Conservation (phyloP, 768 basidiomycete genomes). For the Amanita molliuscula region DNA sequence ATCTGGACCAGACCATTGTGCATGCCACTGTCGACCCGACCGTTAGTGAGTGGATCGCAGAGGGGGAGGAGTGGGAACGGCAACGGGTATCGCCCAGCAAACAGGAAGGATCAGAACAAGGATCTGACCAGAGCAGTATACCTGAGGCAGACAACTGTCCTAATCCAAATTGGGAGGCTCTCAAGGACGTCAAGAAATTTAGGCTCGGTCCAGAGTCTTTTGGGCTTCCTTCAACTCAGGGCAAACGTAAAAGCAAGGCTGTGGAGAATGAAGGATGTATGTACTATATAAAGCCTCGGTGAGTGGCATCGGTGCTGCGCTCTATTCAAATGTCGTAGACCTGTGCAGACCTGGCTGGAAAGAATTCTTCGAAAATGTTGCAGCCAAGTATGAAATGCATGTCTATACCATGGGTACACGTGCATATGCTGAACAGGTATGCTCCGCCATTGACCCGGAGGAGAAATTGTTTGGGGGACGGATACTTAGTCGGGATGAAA, state of each 20-base stretch:
- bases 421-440: constrained; percentile 93
- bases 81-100: constrained; percentile 23
- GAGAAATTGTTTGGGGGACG: constrained; percentile 79
- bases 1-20: constrained; percentile 97
- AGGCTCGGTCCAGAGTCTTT: constrained; percentile 75
- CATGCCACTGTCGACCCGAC: constrained; percentile 99
- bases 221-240: constrained; percentile 28
- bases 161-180: constrained; percentile 92
- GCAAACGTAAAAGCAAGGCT: constrained; percentile 50
- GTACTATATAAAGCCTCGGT: constrained; percentile 99
- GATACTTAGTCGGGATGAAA: constrained; percentile 89
- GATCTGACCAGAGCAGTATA: constrained; percentile 27
- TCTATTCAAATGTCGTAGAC: constrained; percentile 6
- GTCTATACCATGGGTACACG: constrained; percentile 99
- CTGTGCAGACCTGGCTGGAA: constrained; percentile 64
- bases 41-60: constrained; percentile 92
- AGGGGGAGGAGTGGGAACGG: constrained; percentile 76
- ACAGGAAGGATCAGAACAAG: constrained; percentile 19
- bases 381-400: constrained; percentile 92
- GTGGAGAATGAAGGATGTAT: constrained; percentile 77
- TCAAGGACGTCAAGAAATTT: constrained; percentile 88
- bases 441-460: constrained; percentile 86
- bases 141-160: constrained; percentile 38
- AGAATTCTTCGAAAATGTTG: constrained; percentile 63
- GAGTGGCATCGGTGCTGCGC: constrained; percentile 16